Percentiles rank a stretch among this genome's conserved stretches.
Evolutionary conservation across 768 basidiomycete species (phyloP).

Genomic region (Lyophyllum atratum): DNA sequence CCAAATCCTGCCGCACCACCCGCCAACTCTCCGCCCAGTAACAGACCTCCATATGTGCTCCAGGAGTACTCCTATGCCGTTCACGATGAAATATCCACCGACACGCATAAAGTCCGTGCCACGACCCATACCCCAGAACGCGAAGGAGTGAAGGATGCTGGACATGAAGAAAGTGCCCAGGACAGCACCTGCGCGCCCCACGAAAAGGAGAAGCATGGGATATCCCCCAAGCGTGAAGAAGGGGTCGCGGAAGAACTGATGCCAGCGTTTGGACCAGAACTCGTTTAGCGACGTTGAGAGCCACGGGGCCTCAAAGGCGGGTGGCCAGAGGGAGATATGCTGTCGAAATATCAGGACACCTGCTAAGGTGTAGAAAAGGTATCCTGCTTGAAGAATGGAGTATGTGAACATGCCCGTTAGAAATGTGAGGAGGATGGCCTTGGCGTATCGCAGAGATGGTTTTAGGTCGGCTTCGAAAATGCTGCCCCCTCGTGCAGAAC

Average conservation of each 20-base stretch:
- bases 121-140: conserved; percentile 57
- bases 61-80: conserved; percentile 50
- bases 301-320: conserved; percentile 61
- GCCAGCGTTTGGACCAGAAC: conserved; percentile 70
- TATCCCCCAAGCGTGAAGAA: conserved; percentile 54
- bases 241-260: conserved; percentile 61
- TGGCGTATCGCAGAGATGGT: conserved; percentile 37
- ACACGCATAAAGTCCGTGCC: conserved; percentile 48
- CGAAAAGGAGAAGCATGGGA: conserved; percentile 38
- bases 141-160: conserved; percentile 57
- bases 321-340: conserved; percentile 60
- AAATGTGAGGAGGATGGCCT: conserved; percentile 44
- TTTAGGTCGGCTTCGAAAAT: conserved; percentile 43
- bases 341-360: conserved; percentile 50
- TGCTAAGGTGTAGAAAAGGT: conserved; percentile 43
- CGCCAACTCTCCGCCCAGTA: conserved; percentile 49
- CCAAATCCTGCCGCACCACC: conserved; percentile 56
- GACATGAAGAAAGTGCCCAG: conserved; percentile 64
- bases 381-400: conserved; percentile 41
- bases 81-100: conserved; percentile 57
- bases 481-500: conserved; percentile 37
- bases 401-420: conserved; percentile 46
- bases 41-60: conserved; percentile 48
- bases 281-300: conserved; percentile 53
- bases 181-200: conserved; percentile 48